phyloP scores from a whole-genome alignment of 305 asterid species.

The Plantago lanceolata region DNA sequence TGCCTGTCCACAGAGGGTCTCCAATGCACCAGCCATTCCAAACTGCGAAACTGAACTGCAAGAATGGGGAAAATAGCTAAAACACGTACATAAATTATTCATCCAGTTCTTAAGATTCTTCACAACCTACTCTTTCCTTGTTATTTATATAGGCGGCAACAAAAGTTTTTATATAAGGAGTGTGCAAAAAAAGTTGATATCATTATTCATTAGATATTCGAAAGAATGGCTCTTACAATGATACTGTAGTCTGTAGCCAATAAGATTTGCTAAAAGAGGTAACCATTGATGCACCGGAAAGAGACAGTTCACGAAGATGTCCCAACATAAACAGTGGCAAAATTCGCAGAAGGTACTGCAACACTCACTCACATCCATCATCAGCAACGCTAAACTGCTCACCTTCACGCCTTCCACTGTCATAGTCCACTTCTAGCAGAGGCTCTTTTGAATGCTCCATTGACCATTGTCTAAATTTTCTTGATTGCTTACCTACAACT shows the following conservation, averaged over 20 bases:
- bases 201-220: background rate
- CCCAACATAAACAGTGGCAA: constrained; percentile 4
- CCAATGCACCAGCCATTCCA: constrained; percentile 6
- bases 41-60: background rate
- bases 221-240: constrained; percentile 18
- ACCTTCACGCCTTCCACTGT: background rate
- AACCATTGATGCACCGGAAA: constrained; percentile 1
- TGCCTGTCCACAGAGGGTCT: too few species aligned
- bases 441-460: background rate
- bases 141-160: too few species aligned
- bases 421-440: background rate
- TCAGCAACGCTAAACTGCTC: too few species aligned
- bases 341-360: too few species aligned
- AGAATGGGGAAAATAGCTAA: too few species aligned
- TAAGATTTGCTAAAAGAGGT: constrained; percentile 11
- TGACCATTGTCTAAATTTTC: background rate
- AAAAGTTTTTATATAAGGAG: too few species aligned
- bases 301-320: constrained; percentile 6
- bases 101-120: too few species aligned
- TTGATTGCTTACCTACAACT: background rate
- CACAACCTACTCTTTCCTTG: too few species aligned
- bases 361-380: constrained; percentile 9
- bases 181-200: background rate
- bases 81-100: too few species aligned
- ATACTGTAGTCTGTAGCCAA: constrained; percentile 35